phyloP scores from a whole-genome alignment of 1,139 yeast genomes.

The Yamadazyma taylorii region DNA sequence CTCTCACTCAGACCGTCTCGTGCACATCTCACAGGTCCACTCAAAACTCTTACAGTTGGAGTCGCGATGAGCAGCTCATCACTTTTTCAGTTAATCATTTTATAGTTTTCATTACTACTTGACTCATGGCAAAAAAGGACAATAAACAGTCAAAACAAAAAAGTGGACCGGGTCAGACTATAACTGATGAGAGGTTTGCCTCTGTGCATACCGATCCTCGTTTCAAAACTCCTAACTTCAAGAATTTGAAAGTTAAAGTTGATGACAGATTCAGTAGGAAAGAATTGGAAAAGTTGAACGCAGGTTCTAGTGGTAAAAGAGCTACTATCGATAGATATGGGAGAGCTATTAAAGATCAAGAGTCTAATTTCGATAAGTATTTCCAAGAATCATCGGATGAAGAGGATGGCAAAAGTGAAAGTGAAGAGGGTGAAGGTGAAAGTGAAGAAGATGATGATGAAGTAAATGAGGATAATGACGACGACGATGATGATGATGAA shows the following conservation, averaged over 20 bases:
- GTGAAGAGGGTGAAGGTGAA: conserved; percentile 17
- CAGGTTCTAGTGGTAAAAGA: conserved; percentile 44
- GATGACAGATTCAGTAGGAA: conserved; percentile 83
- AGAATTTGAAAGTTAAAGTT: conserved; percentile 71
- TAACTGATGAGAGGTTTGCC: conserved; percentile 73
- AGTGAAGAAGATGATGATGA: conserved; percentile 16
- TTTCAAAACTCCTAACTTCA: conserved; percentile 71
- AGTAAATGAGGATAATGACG: conserved; percentile 21
- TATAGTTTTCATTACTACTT: conserved; percentile 8
- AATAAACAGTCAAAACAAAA: conserved; percentile 3
- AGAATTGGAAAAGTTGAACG: conserved; percentile 63
- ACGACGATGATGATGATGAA: conserved; percentile 28
- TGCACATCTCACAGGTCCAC: too few relatives aligned
- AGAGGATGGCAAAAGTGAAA: conserved; percentile 24
- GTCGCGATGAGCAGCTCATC: conserved; percentile 9
- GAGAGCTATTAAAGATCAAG: conserved; percentile 54
- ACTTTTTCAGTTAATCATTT: conserved; percentile 3
- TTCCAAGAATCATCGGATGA: conserved; percentile 48
- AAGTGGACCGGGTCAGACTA: conserved; percentile 29
- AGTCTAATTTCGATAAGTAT: conserved; percentile 58
- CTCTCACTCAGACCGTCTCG: not conserved
- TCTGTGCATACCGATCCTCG: conserved; percentile 86
- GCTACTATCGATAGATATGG: conserved; percentile 86
- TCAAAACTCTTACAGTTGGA: too few relatives aligned
- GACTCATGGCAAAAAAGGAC: conserved; percentile 27